Evolutionary conservation across 371 early-diverging fungal genomes (phyloP), one percentile per base, ranked within the genome.

Genomic region (Mycotypha africana): DNA sequence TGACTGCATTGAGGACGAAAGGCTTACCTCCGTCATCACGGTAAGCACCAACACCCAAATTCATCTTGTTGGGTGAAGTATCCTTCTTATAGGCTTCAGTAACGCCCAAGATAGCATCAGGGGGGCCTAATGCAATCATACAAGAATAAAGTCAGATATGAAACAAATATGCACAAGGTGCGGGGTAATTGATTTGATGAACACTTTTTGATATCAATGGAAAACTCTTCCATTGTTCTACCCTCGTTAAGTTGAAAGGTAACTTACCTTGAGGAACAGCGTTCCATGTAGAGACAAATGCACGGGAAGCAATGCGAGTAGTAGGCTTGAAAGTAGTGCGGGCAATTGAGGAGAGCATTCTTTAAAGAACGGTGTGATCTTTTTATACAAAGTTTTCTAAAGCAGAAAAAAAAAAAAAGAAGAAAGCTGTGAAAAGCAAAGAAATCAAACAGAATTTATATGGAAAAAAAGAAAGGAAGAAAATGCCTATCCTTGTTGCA

Each of bases 11-110:
- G 58, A 97, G 79, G 32, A 97, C 95, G 56, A 80, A 94, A 40
- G 97, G 97, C 74, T 92, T 90, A 53, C 92, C 92, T 42, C 72
- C 74, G 70, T 97, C 95, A 61, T 93, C 92, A 62, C 97, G 88
- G 77, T 96, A 98, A 28, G 97, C 98, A 62, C 98, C 98, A 21
- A 95, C 97, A 58, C 98, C 95, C 48, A 98, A 78, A 80, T 97
- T 97, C 86, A 97, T 97, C 84, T 97, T 98, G 53, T 75, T 76
- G 11, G 92, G 68, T 65, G 91, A 84, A 37, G 67, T 70, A 62
- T 97, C 96, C 51, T 78, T 85, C 85, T 91, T 94, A 84, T 85
- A 98, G 20, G 97, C 97, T 64, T 95, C 98, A 43, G 92, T 92
- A 47, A 98, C 89, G 56, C 91, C 92, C 48, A 97, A 84, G 62